Conservation (phyloP, 176 grass and related monocot species). For the Saccharum officinarum region DNA sequence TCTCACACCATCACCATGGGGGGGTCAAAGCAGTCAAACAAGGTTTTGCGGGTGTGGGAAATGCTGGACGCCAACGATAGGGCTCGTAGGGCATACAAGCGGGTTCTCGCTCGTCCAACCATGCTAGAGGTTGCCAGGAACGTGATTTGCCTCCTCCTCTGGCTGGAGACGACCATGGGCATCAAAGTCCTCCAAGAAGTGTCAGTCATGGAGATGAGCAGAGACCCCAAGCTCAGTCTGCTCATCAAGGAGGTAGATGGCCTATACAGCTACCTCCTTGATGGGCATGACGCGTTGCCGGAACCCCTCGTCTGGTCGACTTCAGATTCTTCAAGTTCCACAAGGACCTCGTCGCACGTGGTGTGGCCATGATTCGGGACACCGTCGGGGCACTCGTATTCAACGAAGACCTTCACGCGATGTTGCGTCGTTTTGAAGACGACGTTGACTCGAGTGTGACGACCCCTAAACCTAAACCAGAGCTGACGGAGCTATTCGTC, state of each 20-base stretch:
- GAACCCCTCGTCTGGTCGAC: neutral
- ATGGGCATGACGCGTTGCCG: neutral
- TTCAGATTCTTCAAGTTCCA: constrained; percentile 25
- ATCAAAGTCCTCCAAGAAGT: neutral
- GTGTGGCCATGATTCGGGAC: neutral
- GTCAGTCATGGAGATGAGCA: neutral
- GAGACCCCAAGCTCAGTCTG: neutral
- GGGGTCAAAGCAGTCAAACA: too few relatives aligned
- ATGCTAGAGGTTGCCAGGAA: neutral
- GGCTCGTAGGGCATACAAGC: neutral
- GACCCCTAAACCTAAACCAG: neutral
- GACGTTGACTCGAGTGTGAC: neutral
- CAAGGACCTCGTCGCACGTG: neutral
- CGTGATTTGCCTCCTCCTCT: neutral
- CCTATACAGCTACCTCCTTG: neutral
- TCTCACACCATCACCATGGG: too few relatives aligned
- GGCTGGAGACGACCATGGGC: constrained; percentile 9
- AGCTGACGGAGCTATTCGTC: neutral
- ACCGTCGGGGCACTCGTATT: neutral
- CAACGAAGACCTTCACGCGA: neutral
- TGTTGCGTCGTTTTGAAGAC: neutral
- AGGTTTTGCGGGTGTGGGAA: neutral
- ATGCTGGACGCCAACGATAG: neutral
- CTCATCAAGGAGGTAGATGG: neutral
- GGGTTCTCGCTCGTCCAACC: neutral